Base-by-base conservation (phyloP, 495 filamentous ascomycete genomes). In the Penicillium herquei region DNA sequence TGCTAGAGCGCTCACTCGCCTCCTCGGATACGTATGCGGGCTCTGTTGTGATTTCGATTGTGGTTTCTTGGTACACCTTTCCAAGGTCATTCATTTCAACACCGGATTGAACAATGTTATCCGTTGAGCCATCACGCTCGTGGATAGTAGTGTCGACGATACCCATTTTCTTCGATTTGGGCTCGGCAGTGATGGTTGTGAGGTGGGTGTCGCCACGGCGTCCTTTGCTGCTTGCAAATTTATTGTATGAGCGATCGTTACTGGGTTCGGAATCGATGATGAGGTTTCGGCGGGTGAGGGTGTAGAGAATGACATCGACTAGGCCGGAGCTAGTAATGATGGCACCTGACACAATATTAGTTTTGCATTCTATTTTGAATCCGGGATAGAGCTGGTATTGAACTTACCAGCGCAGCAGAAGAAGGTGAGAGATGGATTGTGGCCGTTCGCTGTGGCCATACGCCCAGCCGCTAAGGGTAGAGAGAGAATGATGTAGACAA, bases 301-400 rank as follows among this genome's bases (percentile, higher is more conserved):
- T 81, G 70, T 90, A 93, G 2, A 92, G 72, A 12, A 88, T 59
- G 11, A 87, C 86, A 62, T 92, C 89, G 39, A 91, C 74, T 73
- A 87, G 84, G 31, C 89, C 89, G 61, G 87, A 89, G 53, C 79
- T 85, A 9, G 86, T 84, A 47, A 90, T 88, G 54, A 91, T 74
- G 0, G 83, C 79, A n/a, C 88, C 60, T 63, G 8, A 10, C 6
- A 8, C 21, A 26, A 40, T 13, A 42, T 58, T 8, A 55, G 55
- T n/a, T n/a, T 12, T 39, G 2, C 0, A 32, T 17, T 34, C 32
- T 49, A 31, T 7, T 17, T 50, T 7, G 3, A 21, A 18, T 2
- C 12, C 13, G 16, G 34, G 35, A 31, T 16, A 6, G 1, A 17
- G 6, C 8, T 35, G 13, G 35, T 39, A 39, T 39, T 1, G 6